A percentile compares a stretch with the other conserved stretches of the same genome.
Evolutionary conservation across 2,329 filamentous ascomycete genomes (phyloP).

Genomic region (Hypoxylon sp.): DNA sequence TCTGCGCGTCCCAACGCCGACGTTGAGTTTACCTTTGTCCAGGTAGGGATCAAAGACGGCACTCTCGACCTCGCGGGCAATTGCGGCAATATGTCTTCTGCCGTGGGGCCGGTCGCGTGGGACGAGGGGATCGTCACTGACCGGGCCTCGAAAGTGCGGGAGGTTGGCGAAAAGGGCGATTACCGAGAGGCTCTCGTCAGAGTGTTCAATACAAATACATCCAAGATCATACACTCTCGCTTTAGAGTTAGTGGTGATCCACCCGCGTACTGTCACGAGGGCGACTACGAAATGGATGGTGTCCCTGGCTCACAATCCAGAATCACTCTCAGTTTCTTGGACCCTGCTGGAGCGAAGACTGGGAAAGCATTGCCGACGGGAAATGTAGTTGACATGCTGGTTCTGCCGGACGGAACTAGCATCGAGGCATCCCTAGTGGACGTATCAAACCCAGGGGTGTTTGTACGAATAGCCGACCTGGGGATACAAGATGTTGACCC

Average conservation of each 20-base stretch:
- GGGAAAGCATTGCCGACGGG: constrained; percentile 56
- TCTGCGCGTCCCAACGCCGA: constrained; percentile 54
- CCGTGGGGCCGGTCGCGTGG: constrained; percentile 69
- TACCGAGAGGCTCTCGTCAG: constrained; percentile 44
- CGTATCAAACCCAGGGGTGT: constrained; percentile 57
- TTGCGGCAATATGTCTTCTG: constrained; percentile 70
- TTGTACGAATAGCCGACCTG: constrained; percentile 52
- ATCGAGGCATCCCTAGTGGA: constrained; percentile 56
- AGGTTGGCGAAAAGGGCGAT: neutral
- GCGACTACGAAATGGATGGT: constrained; percentile 56
- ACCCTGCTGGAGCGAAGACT: constrained; percentile 57
- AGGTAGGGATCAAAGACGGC: constrained; percentile 64
- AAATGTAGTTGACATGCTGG: constrained; percentile 50
- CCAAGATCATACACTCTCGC: constrained; percentile 52
- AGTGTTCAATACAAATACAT: constrained; percentile 52
- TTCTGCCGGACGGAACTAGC: constrained; percentile 44
- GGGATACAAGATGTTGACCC: constrained; percentile 35
- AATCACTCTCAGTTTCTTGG: constrained; percentile 54
- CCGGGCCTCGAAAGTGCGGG: constrained; percentile 8
- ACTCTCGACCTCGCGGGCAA: constrained; percentile 68
- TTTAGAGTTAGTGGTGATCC: constrained; percentile 50
- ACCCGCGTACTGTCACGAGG: constrained; percentile 47
- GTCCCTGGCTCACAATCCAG: constrained; percentile 53
- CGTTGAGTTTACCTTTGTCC: constrained; percentile 56
- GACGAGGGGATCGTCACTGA: constrained; percentile 61